Conservation (phyloP, 2,329 filamentous ascomycete genomes). For the Xylariaceae sp. region DNA sequence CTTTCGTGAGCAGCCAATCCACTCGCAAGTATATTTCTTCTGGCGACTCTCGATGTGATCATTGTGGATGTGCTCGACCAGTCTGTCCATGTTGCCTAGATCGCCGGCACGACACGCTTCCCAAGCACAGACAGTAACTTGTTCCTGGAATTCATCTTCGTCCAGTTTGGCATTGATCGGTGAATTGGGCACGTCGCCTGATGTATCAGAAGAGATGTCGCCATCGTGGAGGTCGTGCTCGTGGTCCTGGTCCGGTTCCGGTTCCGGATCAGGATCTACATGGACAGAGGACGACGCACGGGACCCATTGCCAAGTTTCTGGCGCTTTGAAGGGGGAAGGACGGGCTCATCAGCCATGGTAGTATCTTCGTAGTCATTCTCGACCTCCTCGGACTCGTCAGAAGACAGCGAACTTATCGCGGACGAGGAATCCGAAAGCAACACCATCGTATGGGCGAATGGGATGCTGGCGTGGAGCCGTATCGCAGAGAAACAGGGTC, state of each 20-base stretch:
- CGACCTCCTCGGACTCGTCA: slow-evolving; percentile 32
- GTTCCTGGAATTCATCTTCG: slow-evolving; percentile 71
- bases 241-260: slow-evolving; percentile 43
- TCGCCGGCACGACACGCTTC: slow-evolving; percentile 69
- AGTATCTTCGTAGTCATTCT: slow-evolving; percentile 33
- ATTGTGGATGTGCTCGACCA: slow-evolving; percentile 82
- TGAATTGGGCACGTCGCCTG: slow-evolving; percentile 74
- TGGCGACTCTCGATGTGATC: slow-evolving; percentile 90
- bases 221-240: slow-evolving; percentile 47
- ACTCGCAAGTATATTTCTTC: slow-evolving; percentile 98
- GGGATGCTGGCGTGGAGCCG: neutral
- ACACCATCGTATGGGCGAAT: slow-evolving; percentile 24
- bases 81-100: slow-evolving; percentile 71
- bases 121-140: slow-evolving; percentile 75
- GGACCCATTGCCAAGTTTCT: slow-evolving; percentile 36
- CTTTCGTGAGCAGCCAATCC: slow-evolving; percentile 84
- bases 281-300: slow-evolving; percentile 48
- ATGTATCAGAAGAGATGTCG: slow-evolving; percentile 86
- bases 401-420: slow-evolving; percentile 34
- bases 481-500: neutral
- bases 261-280: slow-evolving; percentile 44
- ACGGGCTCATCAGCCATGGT: slow-evolving; percentile 28
- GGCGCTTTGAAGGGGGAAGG: slow-evolving; percentile 36
- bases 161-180: slow-evolving; percentile 63
- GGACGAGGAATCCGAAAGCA: slow-evolving; percentile 33